Evolutionary conservation across 108 stramenopile genomes (phyloP), one percentile per base, ranked within the genome.

Genomic region (Stephanodiscus minutulus): DNA sequence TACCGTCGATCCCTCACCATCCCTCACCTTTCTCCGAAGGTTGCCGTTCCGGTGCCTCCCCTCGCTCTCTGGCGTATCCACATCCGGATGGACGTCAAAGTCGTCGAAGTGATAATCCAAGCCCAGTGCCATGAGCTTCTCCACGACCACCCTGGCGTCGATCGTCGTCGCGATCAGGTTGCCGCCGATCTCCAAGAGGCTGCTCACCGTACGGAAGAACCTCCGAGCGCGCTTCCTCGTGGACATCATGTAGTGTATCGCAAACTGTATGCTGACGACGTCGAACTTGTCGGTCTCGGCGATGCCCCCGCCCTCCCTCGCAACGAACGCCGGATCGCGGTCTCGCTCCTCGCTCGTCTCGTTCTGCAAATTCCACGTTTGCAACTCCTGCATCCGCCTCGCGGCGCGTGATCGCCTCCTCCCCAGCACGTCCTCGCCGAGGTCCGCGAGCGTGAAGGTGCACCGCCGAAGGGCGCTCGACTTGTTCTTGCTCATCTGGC

Each of bases 171-270:
- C 91, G 25, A 98, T 88, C 57, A 98, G 87, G 52, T 90, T 85
- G 25, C 97, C 97, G 7, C 97, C 97, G 48, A 89, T 75, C 28
- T 91, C 89, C 7, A 99, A 69, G 9, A 96, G 77, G 58, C 87
- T 73, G 56, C 91, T 90, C 5, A 98, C 94, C 9, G 96, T 94
- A 25, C 87, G 82, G 67, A 99, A 94, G 59, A 98, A 98, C 5
- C 89, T 70, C 27, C 86, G 35, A 5, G 98, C 96, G n/a, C 96
- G 85, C 63, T 83, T 76, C 52, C 84, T 62, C 6, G 91, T 90
- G 17, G 89, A 84, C 84, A 97, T 97, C 97, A 98, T 97, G 86
- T 99, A 99, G 71, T 99, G 99, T 64, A 99, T 90, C 8, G 99
- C 98, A 82, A 99, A 98, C 78, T 99, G 99, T 69, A 97, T 97